Evolutionary conservation across 306 rosid genomes (phyloP).

Genomic region (Cajanus cajan): DNA sequence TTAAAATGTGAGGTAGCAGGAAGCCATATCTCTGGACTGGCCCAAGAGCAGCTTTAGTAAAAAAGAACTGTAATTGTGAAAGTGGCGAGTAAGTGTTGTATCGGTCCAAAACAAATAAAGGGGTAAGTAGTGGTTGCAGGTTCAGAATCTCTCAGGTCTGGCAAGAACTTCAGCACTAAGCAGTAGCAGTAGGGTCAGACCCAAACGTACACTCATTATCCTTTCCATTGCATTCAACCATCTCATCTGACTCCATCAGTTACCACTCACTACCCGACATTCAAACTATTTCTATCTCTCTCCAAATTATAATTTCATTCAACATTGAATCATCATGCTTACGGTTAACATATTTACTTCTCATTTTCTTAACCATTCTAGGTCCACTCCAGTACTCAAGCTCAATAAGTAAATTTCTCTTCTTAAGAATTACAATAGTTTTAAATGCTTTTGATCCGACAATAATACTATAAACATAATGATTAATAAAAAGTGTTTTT

Average conservation of each 20-base stretch:
- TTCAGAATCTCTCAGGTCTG: too few relatives aligned
- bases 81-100: constrained; percentile 26
- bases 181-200: constrained; percentile 32
- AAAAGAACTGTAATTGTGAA: neutral
- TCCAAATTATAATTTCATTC: neutral
- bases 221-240: constrained; percentile 22
- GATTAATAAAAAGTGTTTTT: too few relatives aligned
- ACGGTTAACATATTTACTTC: neutral
- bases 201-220: constrained; percentile 10
- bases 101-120: constrained; percentile 42
- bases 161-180: neutral
- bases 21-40: constrained; percentile 17
- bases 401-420: too few relatives aligned
- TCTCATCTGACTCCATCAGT: constrained; percentile 26
- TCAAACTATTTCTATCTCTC: neutral
- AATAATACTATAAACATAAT: too few relatives aligned
- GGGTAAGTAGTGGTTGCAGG: constrained; percentile 33
- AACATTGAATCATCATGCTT: neutral
- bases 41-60: constrained; percentile 30
- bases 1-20: neutral
- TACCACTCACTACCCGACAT: constrained; percentile 31
- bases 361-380: too few relatives aligned
- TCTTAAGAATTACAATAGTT: too few relatives aligned
- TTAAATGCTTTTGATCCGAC: too few relatives aligned
- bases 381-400: too few relatives aligned